Conservation (phyloP, 306 rosid species). For the Oemleria cerasiformis region DNA sequence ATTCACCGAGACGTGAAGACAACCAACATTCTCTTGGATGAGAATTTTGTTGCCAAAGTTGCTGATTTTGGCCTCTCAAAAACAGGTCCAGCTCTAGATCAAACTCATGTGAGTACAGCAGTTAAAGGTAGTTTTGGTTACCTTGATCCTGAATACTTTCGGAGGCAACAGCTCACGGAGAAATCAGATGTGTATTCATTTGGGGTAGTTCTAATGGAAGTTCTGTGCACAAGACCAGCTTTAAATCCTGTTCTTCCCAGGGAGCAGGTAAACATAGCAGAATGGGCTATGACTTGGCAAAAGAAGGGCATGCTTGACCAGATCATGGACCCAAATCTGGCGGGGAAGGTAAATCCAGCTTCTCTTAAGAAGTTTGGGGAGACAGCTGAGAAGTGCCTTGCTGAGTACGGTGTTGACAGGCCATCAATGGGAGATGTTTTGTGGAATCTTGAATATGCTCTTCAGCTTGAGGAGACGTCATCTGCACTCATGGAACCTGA, state of each 20-base stretch:
- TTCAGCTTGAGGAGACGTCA: constrained; percentile 89
- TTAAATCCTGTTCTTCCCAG: constrained; percentile 93
- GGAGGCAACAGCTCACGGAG: constrained; percentile 97
- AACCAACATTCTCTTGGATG: constrained; percentile 93
- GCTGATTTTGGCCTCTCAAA: constrained; percentile 97
- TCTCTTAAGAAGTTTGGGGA: constrained; percentile 94
- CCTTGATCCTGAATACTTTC: constrained; percentile 94
- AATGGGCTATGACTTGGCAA: constrained; percentile 96
- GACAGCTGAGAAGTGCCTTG: constrained; percentile 93
- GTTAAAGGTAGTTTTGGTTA: constrained; percentile 98
- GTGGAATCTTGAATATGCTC: constrained; percentile 92
- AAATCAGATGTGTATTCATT: constrained; percentile 97
- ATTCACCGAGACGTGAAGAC: constrained; percentile 98
- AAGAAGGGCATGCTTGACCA: constrained; percentile 96
- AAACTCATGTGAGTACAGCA: constrained; percentile 96
- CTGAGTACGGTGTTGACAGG: constrained; percentile 87
- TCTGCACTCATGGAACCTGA: constrained; percentile 84
- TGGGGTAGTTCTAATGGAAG: constrained; percentile 96
- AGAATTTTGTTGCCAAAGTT: constrained; percentile 88
- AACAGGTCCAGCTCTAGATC: constrained; percentile 94
- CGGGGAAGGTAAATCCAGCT: constrained; percentile 78
- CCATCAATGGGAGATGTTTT: constrained; percentile 98
- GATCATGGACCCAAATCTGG: constrained; percentile 83
- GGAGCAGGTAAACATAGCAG: constrained; percentile 98
- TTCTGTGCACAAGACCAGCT: constrained; percentile 94